phyloP scores from a whole-genome alignment of 2,329 filamentous ascomycete genomes.

The Zalaria sp. region DNA sequence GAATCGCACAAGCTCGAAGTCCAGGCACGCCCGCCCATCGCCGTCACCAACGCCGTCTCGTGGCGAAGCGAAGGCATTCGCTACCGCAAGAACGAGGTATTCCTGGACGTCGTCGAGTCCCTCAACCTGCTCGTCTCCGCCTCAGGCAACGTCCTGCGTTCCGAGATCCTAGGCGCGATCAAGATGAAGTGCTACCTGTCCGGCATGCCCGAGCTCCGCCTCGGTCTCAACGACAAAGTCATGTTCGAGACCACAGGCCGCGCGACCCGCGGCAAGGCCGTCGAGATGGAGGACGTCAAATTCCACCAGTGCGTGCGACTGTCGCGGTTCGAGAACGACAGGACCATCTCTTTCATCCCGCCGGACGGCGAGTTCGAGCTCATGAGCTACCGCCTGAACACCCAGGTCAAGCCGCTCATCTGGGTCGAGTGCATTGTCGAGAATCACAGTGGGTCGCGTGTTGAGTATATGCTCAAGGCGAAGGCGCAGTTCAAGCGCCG shows the following conservation, averaged over 20 bases:
- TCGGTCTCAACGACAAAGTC: slow-evolving; percentile 96
- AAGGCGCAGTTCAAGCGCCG: slow-evolving; percentile 96
- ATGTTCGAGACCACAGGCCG: slow-evolving; percentile 98
- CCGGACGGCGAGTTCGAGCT: slow-evolving; percentile 98
- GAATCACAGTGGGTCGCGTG: slow-evolving; percentile 83
- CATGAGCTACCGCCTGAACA: slow-evolving; percentile 98
- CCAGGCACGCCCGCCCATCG: slow-evolving; percentile 88
- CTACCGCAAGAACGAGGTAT: slow-evolving; percentile 98
- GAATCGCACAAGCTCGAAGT: slow-evolving; percentile 98
- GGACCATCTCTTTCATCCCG: slow-evolving; percentile 97
- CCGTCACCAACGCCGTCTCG: slow-evolving; percentile 93
- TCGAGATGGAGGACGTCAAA: slow-evolving; percentile 99
- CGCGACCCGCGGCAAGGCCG: slow-evolving; percentile 86
- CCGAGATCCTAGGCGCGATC: slow-evolving; percentile 89
- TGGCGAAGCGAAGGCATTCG: slow-evolving; percentile 97
- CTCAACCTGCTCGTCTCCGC: slow-evolving; percentile 90
- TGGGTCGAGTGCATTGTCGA: slow-evolving; percentile 99
- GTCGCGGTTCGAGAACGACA: slow-evolving; percentile 93
- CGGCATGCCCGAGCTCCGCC: slow-evolving; percentile 88
- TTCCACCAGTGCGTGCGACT: slow-evolving; percentile 97
- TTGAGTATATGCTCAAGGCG: slow-evolving; percentile 98
- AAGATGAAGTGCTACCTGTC: slow-evolving; percentile 99
- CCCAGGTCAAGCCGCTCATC: slow-evolving; percentile 93
- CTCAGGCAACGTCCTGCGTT: slow-evolving; percentile 87
- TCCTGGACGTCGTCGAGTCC: slow-evolving; percentile 92